Conservation (phyloP, 257 asterid species). For the Echium plantagineum region DNA sequence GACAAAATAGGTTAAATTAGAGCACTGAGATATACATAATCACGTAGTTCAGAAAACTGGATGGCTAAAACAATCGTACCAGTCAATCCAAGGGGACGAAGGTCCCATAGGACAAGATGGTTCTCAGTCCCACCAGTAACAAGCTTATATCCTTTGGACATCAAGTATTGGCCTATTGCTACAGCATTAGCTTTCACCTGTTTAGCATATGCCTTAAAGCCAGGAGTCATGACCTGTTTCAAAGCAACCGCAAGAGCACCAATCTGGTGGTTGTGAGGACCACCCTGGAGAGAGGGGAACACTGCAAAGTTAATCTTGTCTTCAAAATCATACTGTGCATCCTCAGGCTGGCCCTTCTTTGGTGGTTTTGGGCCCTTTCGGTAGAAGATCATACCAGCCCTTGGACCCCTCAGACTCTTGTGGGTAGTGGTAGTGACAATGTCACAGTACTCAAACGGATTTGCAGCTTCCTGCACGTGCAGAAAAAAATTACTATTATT, state of each 20-base stretch:
- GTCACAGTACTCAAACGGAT: conserved; percentile 43
- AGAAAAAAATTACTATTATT: conserved; percentile 1
- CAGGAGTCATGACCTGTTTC: conserved; percentile 73
- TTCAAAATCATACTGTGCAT: conserved; percentile 78
- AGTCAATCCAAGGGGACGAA: conserved; percentile 95
- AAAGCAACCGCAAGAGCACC: conserved; percentile 97
- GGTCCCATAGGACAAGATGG: conserved; percentile 97
- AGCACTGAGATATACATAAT: not conserved
- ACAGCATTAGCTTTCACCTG: conserved; percentile 92
- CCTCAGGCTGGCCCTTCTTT: conserved; percentile 63
- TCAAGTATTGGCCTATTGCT: conserved; percentile 73
- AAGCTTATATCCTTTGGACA: conserved; percentile 75
- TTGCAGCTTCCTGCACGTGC: conserved; percentile 57
- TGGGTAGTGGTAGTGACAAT: conserved; percentile 82
- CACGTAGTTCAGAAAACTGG: not conserved
- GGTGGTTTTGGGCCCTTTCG: conserved; percentile 42
- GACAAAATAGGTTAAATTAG: not conserved
- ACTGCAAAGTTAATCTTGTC: conserved; percentile 92
- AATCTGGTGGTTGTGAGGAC: conserved; percentile 96
- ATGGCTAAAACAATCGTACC: conserved; percentile 26
- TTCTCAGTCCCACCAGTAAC: conserved; percentile 93
- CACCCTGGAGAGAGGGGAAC: conserved; percentile 95
- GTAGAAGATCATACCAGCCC: conserved; percentile 48
- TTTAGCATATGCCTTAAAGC: conserved; percentile 84
- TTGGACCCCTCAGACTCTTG: conserved; percentile 66